Evolutionary conservation across 1,284 basidiomycete species (phyloP), one percentile per base, ranked within the genome.

Genomic region (Lignosus rhinocerotis): DNA sequence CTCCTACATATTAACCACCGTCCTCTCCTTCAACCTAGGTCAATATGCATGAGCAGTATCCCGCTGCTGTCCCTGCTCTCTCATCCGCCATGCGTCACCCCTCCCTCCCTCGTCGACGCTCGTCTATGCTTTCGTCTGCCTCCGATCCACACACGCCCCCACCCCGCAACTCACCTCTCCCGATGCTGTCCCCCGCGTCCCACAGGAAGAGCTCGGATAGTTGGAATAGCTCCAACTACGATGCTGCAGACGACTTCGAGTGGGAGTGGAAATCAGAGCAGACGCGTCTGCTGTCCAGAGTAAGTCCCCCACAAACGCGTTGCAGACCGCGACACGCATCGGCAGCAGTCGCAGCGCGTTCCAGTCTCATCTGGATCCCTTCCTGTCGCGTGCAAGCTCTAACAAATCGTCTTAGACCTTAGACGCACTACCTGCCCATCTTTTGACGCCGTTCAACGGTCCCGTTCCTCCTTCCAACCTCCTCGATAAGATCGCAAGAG

Each of bases 391-490:
- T 52, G 31, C 59, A 56, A 2, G 10, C 34, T 43, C 38, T 61
- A 49, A 59, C 38, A 49, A 55, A 36, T 30, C 7, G 17, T n/a
- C 50, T 19, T 61, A 90, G 90, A 90, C 91, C 19, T 79, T 93
- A 19, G 90, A 93, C 69, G 87, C 87, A 44, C 82, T 92, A 60
- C 90, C 90, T n/a, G 77, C 86, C 12, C 88, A 92, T 67, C 80
- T 92, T 25, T 78, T 90, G 69, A 93, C 90, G 14, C 91, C 90
- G 53, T 92, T 90, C 78, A 86, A 87, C 63, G 90, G 91, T 31
- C 80, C 85, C 45, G 81, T 92, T 16, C 91, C 90, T 5, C 91
- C 90, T 25, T 84, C 88, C 10, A 92, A 92, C 70, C 81, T 92
- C 17, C 83, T 93, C 62, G 90, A 93, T 72, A 92, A 89, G 76